Evolutionary conservation across 2,329 filamentous ascomycete genomes (phyloP).

Genomic region (Aspergillus neotritici): DNA sequence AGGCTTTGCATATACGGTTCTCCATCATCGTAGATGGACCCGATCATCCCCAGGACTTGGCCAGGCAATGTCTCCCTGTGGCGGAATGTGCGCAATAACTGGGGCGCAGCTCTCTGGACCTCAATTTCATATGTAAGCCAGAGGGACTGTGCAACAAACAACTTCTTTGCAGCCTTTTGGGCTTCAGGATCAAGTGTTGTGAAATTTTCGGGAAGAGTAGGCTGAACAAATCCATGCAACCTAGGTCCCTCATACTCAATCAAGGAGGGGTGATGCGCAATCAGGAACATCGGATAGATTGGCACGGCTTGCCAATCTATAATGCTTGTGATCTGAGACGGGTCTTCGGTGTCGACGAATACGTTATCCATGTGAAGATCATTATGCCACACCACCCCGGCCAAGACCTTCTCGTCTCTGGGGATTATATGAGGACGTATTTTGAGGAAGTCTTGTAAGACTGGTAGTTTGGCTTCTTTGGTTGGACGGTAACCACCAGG

Average conservation of each 20-base stretch:
- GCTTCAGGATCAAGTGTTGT: conserved; percentile 7
- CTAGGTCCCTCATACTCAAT: conserved; percentile 19
- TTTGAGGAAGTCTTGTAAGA: conserved; percentile 23
- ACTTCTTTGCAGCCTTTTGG: conserved; percentile 9
- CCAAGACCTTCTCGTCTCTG: conserved; percentile 14
- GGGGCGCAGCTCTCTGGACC: conserved; percentile 9
- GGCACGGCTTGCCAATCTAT: conserved; percentile 32
- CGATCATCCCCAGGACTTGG: conserved; percentile 7
- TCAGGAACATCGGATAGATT: conserved; percentile 24
- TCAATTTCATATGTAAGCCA: conserved; percentile 14
- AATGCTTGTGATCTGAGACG: conserved; percentile 25
- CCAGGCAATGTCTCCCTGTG: conserved; percentile 8
- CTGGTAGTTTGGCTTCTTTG: conserved; percentile 19
- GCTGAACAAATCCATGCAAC: conserved; percentile 9
- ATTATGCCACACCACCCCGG: conserved; percentile 26
- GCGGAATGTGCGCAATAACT: conserved; percentile 11
- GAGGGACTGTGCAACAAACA: conserved; percentile 13
- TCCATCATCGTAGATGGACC: conserved; percentile 14
- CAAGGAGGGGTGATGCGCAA: conserved; percentile 20
- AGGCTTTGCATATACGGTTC: conserved; percentile 13
- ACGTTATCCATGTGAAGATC: conserved; percentile 31
- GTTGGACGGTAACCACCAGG: conserved; percentile 22
- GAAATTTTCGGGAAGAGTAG: conserved; percentile 9
- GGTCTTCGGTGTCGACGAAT: conserved; percentile 26
- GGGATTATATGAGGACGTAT: conserved; percentile 21